Evolutionary conservation across 768 basidiomycete species (phyloP).

Genomic region (Boletellus ananiceps): DNA sequence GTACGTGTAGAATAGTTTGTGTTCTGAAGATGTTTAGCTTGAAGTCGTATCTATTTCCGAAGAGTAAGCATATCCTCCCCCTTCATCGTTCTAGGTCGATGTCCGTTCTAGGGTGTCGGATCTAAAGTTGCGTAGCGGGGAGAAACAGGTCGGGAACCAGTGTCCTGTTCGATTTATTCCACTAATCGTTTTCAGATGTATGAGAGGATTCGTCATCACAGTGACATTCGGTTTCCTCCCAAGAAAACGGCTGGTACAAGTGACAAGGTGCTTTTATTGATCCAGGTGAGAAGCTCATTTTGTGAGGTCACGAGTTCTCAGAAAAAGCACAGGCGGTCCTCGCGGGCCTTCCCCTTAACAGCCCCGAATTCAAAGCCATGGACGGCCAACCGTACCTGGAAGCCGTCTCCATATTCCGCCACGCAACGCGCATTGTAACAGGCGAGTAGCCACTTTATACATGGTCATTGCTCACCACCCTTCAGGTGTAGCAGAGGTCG

Average conservation of each 20-base stretch:
- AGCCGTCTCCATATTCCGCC: constrained; percentile 64
- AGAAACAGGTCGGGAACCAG: constrained; percentile 53
- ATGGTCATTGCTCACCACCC: constrained; percentile 4
- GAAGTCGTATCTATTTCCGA: constrained; percentile 61
- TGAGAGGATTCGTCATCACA: constrained; percentile 63
- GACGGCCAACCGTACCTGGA: constrained; percentile 76
- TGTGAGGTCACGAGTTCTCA: neutral
- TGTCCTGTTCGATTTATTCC: neutral
- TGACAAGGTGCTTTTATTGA: constrained; percentile 78
- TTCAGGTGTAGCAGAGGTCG: constrained; percentile 74
- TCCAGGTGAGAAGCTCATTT: constrained; percentile 50
- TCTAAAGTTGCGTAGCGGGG: constrained; percentile 65
- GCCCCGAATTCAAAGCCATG: constrained; percentile 60
- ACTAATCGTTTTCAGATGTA: constrained; percentile 37
- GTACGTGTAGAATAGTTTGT: neutral
- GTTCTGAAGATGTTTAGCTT: constrained; percentile 39
- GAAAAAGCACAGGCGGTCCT: constrained; percentile 54
- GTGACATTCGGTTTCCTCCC: constrained; percentile 76
- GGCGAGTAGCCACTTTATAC: constrained; percentile 38
- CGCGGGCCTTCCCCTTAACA: constrained; percentile 63
- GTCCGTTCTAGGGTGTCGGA: constrained; percentile 53
- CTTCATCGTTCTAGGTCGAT: constrained; percentile 1
- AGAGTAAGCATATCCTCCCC: constrained; percentile 44
- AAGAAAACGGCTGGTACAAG: constrained; percentile 64
- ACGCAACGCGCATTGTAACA: constrained; percentile 69